Evolutionary conservation across 169 alveolate genomes (phyloP).

Genomic region (Plasmodium relictum): DNA sequence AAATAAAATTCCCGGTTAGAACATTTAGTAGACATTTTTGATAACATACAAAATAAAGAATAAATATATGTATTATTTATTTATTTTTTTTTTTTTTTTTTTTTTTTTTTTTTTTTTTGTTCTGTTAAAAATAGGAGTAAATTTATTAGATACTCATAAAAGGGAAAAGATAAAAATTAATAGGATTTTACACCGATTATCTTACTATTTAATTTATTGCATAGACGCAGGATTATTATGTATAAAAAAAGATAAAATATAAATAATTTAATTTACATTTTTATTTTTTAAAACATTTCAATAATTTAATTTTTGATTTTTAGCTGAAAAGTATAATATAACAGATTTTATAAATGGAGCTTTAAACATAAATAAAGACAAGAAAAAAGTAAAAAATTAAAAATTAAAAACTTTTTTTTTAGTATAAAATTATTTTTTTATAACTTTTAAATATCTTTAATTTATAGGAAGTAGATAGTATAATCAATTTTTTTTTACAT

Average conservation of each 20-base stretch:
- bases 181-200: constrained; percentile 40
- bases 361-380: constrained; percentile 15
- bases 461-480: constrained; percentile 16
- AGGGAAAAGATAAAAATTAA: constrained; percentile 51
- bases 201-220: constrained; percentile 46
- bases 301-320: neutral
- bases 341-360: constrained; percentile 58
- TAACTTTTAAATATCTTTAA: neutral
- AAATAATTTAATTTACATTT: neutral
- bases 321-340: constrained; percentile 52
- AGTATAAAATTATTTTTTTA: neutral
- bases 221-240: constrained; percentile 51
- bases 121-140: constrained; percentile 29
- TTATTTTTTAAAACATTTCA: neutral
- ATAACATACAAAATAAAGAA: too few species aligned
- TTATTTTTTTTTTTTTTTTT: neutral
- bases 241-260: neutral
- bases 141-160: constrained; percentile 50
- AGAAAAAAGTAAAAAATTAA: constrained; percentile 12
- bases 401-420: neutral
- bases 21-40: neutral
- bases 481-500: constrained; percentile 39
- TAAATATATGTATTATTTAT: neutral
- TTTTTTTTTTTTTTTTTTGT: constrained; percentile 10
- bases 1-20: constrained; percentile 28